Evolutionary conservation across 2,329 filamentous ascomycete species (phyloP).

Genomic region (Elsinoe perseae): DNA sequence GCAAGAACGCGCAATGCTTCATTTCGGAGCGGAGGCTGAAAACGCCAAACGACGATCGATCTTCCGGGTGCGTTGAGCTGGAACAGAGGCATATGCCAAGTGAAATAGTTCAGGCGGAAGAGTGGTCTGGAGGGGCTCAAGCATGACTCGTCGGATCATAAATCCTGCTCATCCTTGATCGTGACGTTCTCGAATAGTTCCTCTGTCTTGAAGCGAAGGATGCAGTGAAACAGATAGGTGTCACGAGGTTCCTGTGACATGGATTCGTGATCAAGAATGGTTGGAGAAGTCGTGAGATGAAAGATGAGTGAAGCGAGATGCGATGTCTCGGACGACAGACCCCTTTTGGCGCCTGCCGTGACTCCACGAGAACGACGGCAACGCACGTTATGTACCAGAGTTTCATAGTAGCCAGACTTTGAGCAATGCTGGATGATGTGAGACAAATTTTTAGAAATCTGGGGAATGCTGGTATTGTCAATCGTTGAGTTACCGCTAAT

Average conservation of each 20-base stretch:
- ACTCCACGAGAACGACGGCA: neutral
- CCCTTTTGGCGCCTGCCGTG: too few species aligned
- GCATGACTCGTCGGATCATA: neutral
- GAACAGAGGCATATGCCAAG: neutral
- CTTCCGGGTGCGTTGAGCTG: neutral
- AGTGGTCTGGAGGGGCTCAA: neutral
- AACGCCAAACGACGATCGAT: conserved; percentile 1
- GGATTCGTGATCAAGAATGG: neutral
- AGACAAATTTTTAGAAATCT: neutral
- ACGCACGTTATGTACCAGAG: neutral
- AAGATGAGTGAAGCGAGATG: neutral
- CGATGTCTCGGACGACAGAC: neutral
- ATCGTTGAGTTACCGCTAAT: neutral
- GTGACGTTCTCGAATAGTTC: neutral
- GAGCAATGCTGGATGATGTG: neutral
- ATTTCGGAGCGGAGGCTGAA: neutral
- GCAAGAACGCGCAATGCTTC: neutral
- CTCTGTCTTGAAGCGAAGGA: neutral
- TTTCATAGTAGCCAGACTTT: neutral
- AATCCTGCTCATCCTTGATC: neutral
- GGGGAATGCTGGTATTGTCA: neutral
- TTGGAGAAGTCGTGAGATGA: neutral
- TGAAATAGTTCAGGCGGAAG: neutral
- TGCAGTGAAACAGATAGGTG: neutral
- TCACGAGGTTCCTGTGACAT: neutral